Base-by-base conservation (phyloP, 75 land plant genomes). In the Selaginella tamariscina region DNA sequence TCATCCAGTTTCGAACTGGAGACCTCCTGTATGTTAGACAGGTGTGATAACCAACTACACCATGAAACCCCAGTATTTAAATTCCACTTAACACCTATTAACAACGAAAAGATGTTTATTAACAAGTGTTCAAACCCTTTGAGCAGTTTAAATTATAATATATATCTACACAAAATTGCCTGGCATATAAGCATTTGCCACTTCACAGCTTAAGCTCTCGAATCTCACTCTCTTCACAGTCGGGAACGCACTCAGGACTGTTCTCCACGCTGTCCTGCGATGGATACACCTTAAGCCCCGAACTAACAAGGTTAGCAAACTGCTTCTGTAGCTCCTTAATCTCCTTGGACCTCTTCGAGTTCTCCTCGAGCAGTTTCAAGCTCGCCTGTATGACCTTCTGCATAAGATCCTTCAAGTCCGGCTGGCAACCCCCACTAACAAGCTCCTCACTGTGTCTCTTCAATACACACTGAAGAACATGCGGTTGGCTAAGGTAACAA, bases 321-420 rank as follows among this genome's bases (percentile, higher is more conserved):
- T 59, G 62, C 26, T 27, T 59, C 21, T 59, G 62, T 5, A 59
- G 62, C 27, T 59, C 62, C 21, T 23, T 27, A n/a, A 59, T 59
- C 62, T 59, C 62, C 23, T 59, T 59, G 18, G 62, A 59, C 62
- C 62, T 21, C 62, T 23, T 8, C 21, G 62, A 59, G 62, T 59
- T 59, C 62, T 59, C 62, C 26, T 59, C 62, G 24, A 59, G 26
- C 21, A 59, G 62, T 23, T 59, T 59, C 62, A 59, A n/a, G 26
- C 62, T 59, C 27, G 62, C 62, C 26, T 59, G 5, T 2, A 59
- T 59, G 9, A 59, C 62, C 62, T 59, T 59, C 18, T 59, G 62
- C 62, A 59, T 23, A 21, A 59, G 9, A 23, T 59, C 27, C 27
- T 23, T 8, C 5, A 59, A 23, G 26, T 59, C 62, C 2, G 23